Conservation (phyloP, 2,329 filamentous ascomycete genomes). For the Sphaerostilbella broomeana region DNA sequence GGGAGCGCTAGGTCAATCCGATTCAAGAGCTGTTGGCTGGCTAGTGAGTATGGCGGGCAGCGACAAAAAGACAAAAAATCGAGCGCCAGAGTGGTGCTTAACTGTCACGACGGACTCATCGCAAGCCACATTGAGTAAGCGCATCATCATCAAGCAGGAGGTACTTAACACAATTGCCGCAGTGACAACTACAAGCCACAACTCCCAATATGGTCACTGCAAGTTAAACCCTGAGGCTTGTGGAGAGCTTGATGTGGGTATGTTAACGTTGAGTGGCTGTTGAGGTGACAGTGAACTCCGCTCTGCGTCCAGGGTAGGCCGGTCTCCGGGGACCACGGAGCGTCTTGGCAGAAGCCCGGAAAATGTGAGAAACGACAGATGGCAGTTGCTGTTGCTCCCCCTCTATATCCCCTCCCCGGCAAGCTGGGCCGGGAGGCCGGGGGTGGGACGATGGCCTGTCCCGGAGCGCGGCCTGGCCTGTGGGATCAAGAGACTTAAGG, state of each 20-base stretch:
- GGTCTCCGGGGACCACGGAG: constrained; percentile 11
- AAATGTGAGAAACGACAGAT: constrained; percentile 14
- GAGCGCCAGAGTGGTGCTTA: background rate
- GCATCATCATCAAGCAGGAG: too few species aligned
- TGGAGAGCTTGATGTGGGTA: too few species aligned
- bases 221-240: too few species aligned
- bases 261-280: background rate
- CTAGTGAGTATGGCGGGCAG: too few species aligned
- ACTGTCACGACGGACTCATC: constrained; percentile 4
- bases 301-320: constrained; percentile 2
- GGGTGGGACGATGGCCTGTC: background rate
- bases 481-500: too few species aligned
- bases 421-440: background rate
- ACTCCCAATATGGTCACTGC: background rate
- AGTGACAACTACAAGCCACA: constrained; percentile 1
- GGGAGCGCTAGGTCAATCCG: too few species aligned
- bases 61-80: too few species aligned
- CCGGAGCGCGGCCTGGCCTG: too few species aligned
- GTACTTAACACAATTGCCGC: too few species aligned
- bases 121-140: background rate
- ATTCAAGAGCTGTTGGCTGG: too few species aligned
- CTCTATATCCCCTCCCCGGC: background rate
- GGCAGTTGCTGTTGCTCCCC: background rate
- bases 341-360: constrained; percentile 14
- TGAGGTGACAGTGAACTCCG: background rate